These are phyloP conservation scores for Garcia nutans DNA, from an alignment of 345 rosid genomes.

Conservation along the genomic window DNA sequence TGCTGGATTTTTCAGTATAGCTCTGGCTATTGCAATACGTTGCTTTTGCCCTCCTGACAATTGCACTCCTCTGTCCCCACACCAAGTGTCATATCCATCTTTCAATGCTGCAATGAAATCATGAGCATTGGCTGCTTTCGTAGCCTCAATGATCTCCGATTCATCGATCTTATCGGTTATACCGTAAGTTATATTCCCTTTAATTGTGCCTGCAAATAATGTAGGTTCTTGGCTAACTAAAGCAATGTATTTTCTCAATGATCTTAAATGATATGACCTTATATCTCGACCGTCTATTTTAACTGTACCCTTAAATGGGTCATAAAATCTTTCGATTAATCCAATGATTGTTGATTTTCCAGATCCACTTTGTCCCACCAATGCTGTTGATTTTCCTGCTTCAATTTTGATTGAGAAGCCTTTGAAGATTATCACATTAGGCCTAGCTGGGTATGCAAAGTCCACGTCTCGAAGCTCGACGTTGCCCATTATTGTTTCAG, in stretches of 20 bases:
- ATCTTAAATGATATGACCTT: constrained; percentile 21
- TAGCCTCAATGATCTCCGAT: constrained; percentile 24
- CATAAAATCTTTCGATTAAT: constrained; percentile 30
- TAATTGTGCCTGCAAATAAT: constrained; percentile 22
- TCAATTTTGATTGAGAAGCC: constrained; percentile 26
- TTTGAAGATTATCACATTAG: constrained; percentile 23
- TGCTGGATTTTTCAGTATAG: constrained; percentile 30
- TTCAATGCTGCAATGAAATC: constrained; percentile 26
- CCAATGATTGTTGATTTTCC: constrained; percentile 35
- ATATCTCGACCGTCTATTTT: constrained; percentile 32
- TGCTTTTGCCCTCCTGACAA: constrained; percentile 43
- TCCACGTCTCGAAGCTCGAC: constrained; percentile 22
- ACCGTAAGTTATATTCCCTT: constrained; percentile 26
- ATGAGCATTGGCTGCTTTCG: constrained; percentile 33
- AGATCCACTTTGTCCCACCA: constrained; percentile 37
- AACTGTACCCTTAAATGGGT: constrained; percentile 18
- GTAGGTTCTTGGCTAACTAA: constrained; percentile 36
- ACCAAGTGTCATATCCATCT: constrained; percentile 34
- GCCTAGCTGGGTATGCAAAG: constrained; percentile 34
- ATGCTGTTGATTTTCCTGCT: constrained; percentile 32
- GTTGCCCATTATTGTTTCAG: constrained; percentile 15
- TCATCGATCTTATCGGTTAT: constrained; percentile 4
- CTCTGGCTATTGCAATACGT: constrained; percentile 36
- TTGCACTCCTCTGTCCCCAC: constrained; percentile 36
- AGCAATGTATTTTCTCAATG: constrained; percentile 25